A percentile compares a stretch with the other conserved stretches of the same genome.
Evolutionary conservation across 768 basidiomycete genomes (phyloP).

Genomic region (Kwoniella botswanensis): DNA sequence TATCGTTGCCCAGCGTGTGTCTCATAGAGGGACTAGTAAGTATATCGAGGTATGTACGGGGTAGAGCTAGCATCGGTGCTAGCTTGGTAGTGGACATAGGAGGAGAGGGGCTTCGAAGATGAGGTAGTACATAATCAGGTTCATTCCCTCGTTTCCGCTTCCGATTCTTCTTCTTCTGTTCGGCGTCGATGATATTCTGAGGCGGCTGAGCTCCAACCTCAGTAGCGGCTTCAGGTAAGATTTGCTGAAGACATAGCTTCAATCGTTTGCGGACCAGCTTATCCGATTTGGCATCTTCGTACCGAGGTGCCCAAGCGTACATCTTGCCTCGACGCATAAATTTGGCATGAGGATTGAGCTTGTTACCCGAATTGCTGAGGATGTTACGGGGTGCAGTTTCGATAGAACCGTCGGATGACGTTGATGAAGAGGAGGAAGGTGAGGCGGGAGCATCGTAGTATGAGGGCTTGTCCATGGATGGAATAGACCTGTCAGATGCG

Average conservation of each 20-base stretch:
- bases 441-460: constrained; percentile 44
- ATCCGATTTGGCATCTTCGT: constrained; percentile 46
- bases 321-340: constrained; percentile 55
- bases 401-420: constrained; percentile 13
- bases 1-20: constrained; percentile 56
- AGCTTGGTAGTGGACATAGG: constrained; percentile 40
- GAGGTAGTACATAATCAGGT: constrained; percentile 36
- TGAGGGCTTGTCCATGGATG: constrained; percentile 43
- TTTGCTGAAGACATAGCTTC: constrained; percentile 38
- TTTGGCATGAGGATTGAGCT: constrained; percentile 44
- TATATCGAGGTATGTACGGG: constrained; percentile 54
- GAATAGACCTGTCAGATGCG: constrained; percentile 29
- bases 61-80: constrained; percentile 46
- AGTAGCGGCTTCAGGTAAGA: constrained; percentile 47
- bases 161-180: constrained; percentile 11
- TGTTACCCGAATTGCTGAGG: constrained; percentile 52
- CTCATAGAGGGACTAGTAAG: constrained; percentile 53
- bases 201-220: constrained; percentile 44
- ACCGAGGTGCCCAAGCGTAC: constrained; percentile 56
- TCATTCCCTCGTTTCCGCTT: constrained; percentile 34
- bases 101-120: constrained; percentile 51
- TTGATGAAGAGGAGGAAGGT: constrained; percentile 24
- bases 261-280: constrained; percentile 41
- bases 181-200: constrained; percentile 31
- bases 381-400: constrained; percentile 22